These are phyloP conservation scores for Cutaneotrichosporon spelunceum DNA, from an alignment of 1,284 basidiomycete genomes.

Conservation along the genomic window DNA sequence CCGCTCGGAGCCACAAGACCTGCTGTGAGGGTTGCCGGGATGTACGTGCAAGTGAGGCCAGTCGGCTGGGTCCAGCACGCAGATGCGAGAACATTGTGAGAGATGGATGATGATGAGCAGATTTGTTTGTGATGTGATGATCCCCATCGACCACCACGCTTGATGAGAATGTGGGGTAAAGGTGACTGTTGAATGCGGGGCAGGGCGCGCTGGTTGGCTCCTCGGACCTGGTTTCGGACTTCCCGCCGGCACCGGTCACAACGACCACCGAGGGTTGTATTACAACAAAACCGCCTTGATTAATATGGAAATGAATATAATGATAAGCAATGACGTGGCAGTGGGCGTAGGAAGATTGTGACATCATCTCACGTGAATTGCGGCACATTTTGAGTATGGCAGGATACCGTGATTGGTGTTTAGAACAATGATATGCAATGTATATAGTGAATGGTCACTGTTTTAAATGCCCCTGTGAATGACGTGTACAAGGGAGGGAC, in stretches of 20 bases:
- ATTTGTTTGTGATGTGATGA: not conserved
- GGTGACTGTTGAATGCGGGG: not conserved
- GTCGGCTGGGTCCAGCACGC: not conserved
- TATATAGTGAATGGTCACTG: too few relatives aligned
- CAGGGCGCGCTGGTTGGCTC: not conserved
- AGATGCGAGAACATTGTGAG: not conserved
- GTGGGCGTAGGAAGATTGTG: not conserved
- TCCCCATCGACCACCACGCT: not conserved
- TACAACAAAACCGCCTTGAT: too few relatives aligned
- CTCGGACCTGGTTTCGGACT: not conserved
- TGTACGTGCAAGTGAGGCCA: not conserved
- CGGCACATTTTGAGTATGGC: too few relatives aligned
- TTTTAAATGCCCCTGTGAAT: too few relatives aligned
- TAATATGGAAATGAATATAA: not conserved
- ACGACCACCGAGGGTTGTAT: too few relatives aligned
- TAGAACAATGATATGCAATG: too few relatives aligned
- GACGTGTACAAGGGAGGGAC: too few relatives aligned
- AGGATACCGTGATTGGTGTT: too few relatives aligned
- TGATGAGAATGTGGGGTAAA: not conserved
- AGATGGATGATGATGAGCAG: not conserved
- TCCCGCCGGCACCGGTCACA: not conserved
- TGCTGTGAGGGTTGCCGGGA: not conserved
- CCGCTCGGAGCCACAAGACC: not conserved
- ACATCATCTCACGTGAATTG: not conserved
- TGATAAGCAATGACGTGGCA: not conserved